phyloP scores from a whole-genome alignment of 192 early-diverging fungal genomes.

The Cladochytrium replicatum region DNA sequence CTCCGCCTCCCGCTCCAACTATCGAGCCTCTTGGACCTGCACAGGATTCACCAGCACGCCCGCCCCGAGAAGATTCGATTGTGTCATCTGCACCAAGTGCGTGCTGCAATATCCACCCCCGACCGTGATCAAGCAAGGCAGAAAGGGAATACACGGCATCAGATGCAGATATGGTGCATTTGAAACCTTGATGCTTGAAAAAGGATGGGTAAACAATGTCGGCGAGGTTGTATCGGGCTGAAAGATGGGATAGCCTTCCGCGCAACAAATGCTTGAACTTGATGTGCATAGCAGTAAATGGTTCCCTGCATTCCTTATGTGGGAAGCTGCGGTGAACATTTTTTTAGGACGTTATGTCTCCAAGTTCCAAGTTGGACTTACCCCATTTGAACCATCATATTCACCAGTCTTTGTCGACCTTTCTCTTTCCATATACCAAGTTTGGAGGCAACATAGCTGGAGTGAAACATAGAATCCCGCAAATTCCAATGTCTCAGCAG shows the following conservation, averaged over 20 bases:
- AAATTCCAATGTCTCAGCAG: constrained; percentile 90
- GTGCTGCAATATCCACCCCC: constrained; percentile 29
- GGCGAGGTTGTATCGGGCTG: constrained; percentile 62
- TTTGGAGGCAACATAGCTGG: constrained; percentile 74
- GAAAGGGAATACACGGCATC: constrained; percentile 75
- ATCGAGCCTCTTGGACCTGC: not conserved
- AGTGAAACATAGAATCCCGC: constrained; percentile 77
- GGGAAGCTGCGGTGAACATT: constrained; percentile 48
- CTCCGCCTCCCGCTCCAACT: not conserved
- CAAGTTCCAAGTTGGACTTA: constrained; percentile 19
- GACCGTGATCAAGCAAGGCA: constrained; percentile 58
- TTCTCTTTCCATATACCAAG: constrained; percentile 82
- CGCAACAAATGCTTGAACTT: constrained; percentile 46
- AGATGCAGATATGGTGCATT: constrained; percentile 51
- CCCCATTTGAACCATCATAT: constrained; percentile 86
- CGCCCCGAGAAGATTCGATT: not conserved
- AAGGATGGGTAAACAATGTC: constrained; percentile 75
- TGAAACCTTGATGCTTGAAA: constrained; percentile 61
- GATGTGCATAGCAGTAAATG: constrained; percentile 60
- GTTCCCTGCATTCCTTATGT: constrained; percentile 62
- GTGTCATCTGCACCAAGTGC: not conserved
- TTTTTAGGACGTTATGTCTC: constrained; percentile 1
- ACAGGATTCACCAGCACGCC: not conserved
- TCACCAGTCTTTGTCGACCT: constrained; percentile 66
- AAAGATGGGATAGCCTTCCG: constrained; percentile 51